A percentile compares a stretch with the other conserved stretches of the same genome.
Evolutionary conservation across 192 early-diverging fungal species (phyloP).

Genomic region (Dimargaris cristalligena): DNA sequence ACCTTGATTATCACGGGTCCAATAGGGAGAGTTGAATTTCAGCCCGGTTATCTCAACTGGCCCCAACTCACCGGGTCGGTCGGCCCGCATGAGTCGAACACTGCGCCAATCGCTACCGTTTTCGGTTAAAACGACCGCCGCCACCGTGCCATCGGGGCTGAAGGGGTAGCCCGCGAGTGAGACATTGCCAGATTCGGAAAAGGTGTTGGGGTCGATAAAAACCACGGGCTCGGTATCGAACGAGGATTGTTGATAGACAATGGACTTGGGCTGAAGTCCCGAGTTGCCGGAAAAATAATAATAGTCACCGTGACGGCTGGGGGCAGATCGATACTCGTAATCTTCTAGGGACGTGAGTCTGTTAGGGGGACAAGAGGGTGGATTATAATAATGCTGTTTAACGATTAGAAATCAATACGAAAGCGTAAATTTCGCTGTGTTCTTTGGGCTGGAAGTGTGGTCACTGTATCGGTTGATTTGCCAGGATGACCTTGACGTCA

Average conservation of each 20-base stretch:
- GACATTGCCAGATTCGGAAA: constrained; percentile 40
- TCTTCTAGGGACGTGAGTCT: constrained; percentile 39
- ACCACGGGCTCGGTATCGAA: constrained; percentile 26
- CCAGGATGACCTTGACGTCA: too few species aligned
- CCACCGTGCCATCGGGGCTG: background rate
- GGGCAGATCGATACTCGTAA: constrained; percentile 36
- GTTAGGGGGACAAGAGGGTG: too few species aligned
- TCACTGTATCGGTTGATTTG: too few species aligned
- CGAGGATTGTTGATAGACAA: constrained; percentile 34
- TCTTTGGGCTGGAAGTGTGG: too few species aligned
- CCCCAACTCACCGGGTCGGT: background rate
- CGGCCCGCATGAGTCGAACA: background rate
- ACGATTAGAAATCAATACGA: too few species aligned
- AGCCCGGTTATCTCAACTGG: constrained; percentile 24
- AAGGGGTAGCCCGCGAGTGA: constrained; percentile 14
- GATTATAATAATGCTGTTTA: too few species aligned
- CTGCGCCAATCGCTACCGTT: constrained; percentile 1
- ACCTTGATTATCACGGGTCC: constrained; percentile 51
- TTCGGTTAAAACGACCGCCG: background rate
- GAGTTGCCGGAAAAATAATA: constrained; percentile 53
- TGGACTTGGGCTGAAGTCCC: constrained; percentile 37
- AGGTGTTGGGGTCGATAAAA: constrained; percentile 33
- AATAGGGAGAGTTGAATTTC: constrained; percentile 37
- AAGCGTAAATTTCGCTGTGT: too few species aligned
- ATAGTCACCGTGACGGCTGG: constrained; percentile 35